A percentile compares a stretch with the other conserved stretches of the same genome.
These are phyloP conservation scores for Podaxis sp. DNA, from an alignment of 768 basidiomycete species.

Conservation along the genomic window DNA sequence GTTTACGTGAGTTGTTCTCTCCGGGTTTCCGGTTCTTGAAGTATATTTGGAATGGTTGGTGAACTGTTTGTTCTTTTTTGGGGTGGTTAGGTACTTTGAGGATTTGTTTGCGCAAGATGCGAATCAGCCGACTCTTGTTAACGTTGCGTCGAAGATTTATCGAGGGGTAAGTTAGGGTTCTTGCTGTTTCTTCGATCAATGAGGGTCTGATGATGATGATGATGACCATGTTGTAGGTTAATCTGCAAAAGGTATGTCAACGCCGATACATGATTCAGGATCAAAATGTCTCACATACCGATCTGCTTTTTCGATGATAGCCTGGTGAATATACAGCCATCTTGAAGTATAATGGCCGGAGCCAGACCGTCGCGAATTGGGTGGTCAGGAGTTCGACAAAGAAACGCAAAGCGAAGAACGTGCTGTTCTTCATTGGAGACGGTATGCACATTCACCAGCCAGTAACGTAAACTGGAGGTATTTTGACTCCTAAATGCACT, in stretches of 20 bases:
- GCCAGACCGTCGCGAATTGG: conserved; percentile 38
- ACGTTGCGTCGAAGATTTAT: conserved; percentile 42
- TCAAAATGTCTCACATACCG: too few species aligned
- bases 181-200: not conserved
- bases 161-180: conserved; percentile 30
- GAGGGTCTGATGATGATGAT: not conserved
- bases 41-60: not conserved
- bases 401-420: conserved; percentile 39
- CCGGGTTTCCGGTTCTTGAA: not conserved
- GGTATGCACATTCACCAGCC: conserved; percentile 24
- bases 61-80: not conserved
- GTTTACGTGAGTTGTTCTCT: conserved; percentile 30
- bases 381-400: conserved; percentile 33
- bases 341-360: conserved; percentile 32
- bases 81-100: conserved; percentile 34
- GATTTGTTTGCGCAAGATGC: conserved; percentile 42
- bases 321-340: conserved; percentile 39
- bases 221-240: conserved; percentile 20
- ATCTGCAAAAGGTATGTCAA: conserved; percentile 25
- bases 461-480: not conserved
- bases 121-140: conserved; percentile 29
- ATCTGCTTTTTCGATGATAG: conserved; percentile 15
- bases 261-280: too few species aligned
- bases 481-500: not conserved
- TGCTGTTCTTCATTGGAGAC: conserved; percentile 45